A percentile compares a stretch with the other conserved stretches of the same genome.
phyloP scores from a whole-genome alignment of 805 yeast species.

The Yamadazyma insecticola region DNA sequence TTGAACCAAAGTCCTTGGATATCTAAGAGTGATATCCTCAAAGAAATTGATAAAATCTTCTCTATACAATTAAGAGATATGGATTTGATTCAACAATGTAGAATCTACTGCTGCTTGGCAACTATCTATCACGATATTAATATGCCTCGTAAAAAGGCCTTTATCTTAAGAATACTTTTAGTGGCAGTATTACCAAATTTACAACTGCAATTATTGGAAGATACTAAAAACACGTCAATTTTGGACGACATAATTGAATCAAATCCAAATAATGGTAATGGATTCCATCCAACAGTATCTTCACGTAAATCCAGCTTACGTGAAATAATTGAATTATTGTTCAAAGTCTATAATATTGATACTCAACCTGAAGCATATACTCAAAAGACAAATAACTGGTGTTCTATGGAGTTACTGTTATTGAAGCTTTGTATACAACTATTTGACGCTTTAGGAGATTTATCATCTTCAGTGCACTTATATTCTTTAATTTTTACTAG shows the following conservation, averaged over 20 bases:
- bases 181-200: conserved; percentile 44
- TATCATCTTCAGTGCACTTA: conserved; percentile 32
- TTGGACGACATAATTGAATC: not conserved
- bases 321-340: conserved; percentile 20
- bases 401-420: conserved; percentile 50
- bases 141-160: conserved; percentile 61
- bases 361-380: conserved; percentile 28
- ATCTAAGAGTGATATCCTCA: conserved; percentile 37
- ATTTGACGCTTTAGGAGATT: conserved; percentile 48
- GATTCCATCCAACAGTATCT: not conserved
- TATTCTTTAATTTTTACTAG: conserved; percentile 53
- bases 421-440: conserved; percentile 49
- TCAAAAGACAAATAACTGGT: conserved; percentile 41
- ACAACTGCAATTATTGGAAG: too few species aligned
- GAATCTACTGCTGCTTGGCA: conserved; percentile 63
- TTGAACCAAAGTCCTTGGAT: conserved; percentile 12
- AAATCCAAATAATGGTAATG: too few species aligned
- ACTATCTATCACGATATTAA: conserved; percentile 58
- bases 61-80: conserved; percentile 31
- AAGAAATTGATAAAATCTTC: conserved; percentile 31
- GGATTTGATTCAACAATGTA: conserved; percentile 49
- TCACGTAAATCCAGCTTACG: not conserved
- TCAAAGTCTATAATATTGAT: conserved; percentile 52
- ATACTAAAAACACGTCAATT: too few species aligned
- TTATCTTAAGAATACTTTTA: conserved; percentile 63